Percentiles rank a stretch among this genome's conserved stretches.
These are phyloP conservation scores for Calonectria pauciramosa DNA, from an alignment of 2,329 filamentous ascomycete genomes.

Conservation along the genomic window DNA sequence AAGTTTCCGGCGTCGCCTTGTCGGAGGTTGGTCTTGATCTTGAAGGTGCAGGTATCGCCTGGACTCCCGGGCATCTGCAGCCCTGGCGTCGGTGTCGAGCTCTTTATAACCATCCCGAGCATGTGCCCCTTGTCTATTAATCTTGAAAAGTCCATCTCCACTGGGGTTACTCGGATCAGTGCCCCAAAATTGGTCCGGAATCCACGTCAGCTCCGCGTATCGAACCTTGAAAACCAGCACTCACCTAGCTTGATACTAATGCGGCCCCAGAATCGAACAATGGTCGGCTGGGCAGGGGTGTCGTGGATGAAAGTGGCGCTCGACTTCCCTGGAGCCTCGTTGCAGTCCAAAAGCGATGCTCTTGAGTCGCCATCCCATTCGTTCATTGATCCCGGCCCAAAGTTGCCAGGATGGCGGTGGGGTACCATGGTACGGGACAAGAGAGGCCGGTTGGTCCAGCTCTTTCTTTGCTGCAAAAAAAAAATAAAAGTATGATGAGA, in stretches of 20 bases:
- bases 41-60: not conserved
- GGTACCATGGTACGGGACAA: not conserved
- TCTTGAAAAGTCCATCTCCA: not conserved
- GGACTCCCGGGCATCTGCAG: not conserved
- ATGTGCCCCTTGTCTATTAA: not conserved
- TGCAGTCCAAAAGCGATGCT: not conserved
- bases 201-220: conserved; percentile 11
- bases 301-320: not conserved
- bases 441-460: not conserved
- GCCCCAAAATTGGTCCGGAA: conserved; percentile 7
- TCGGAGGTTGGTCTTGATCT: not conserved
- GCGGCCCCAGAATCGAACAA: not conserved
- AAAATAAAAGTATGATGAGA: not conserved
- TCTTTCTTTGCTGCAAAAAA: not conserved
- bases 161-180: not conserved
- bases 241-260: not conserved
- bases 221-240: not conserved
- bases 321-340: not conserved
- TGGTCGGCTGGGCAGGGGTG: not conserved
- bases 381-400: not conserved
- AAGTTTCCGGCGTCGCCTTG: conserved; percentile 5
- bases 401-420: not conserved
- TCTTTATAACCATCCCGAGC: not conserved
- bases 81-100: not conserved
- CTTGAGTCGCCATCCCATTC: not conserved